Evolutionary conservation across 169 alveolate genomes (phyloP).

Genomic region (Eimeria necatrix): DNA sequence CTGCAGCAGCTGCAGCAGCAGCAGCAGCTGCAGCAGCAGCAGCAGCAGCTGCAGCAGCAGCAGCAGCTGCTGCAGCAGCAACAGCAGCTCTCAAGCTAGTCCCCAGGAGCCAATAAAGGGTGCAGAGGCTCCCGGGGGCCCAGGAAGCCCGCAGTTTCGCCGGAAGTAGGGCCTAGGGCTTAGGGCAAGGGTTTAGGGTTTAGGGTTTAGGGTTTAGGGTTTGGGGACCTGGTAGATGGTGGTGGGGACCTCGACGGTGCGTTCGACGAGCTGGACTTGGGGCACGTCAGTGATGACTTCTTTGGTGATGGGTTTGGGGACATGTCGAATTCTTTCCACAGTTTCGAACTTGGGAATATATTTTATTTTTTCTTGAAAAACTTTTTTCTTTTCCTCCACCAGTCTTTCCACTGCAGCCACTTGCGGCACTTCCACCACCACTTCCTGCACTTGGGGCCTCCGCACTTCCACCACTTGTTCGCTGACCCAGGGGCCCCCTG

Average conservation of each 20-base stretch:
- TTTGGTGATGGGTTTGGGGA: conserved; percentile 47
- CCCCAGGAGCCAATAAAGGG: no score
- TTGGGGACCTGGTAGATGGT: conserved; percentile 54
- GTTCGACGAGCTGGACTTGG: conserved; percentile 66
- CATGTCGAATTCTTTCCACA: conserved; percentile 23
- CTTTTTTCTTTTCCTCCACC: conserved; percentile 5
- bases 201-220: conserved; percentile 41
- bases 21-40: no score
- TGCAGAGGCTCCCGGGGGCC: no score
- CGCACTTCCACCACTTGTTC: conserved; percentile 62
- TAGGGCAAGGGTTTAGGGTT: conserved; percentile 11
- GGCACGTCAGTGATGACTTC: conserved; percentile 56
- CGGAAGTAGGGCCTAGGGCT: conserved; percentile 16
- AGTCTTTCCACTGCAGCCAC: conserved; percentile 21
- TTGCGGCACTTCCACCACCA: conserved; percentile 64
- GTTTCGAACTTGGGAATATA: conserved; percentile 48
- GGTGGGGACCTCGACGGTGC: conserved; percentile 71
- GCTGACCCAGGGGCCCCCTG: conserved; percentile 30
- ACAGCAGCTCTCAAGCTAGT: no score
- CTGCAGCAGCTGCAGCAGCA: no score
- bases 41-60: no score
- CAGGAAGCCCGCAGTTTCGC: neutral
- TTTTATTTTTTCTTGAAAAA: conserved; percentile 48
- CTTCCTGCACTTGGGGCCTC: conserved; percentile 9
- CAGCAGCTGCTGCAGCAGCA: no score